phyloP scores from a whole-genome alignment of 2,329 filamentous ascomycete species.

The Fusarium nematophilum region DNA sequence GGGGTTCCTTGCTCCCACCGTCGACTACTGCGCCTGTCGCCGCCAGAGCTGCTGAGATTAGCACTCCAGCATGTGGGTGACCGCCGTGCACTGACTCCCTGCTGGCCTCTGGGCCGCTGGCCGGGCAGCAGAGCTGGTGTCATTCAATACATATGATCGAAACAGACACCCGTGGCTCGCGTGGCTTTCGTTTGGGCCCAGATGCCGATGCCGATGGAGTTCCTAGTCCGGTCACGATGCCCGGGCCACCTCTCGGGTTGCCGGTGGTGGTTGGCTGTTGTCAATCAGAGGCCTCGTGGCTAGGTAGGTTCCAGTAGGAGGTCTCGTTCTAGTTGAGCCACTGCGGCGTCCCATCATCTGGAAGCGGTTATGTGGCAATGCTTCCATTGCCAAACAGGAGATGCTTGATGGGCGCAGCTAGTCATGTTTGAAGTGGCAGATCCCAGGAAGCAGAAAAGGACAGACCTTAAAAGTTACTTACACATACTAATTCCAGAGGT shows the following conservation, averaged over 20 bases:
- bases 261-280: constrained; percentile 17
- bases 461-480: too few species aligned
- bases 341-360: constrained; percentile 24
- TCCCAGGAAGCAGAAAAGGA: too few species aligned
- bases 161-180: constrained; percentile 36
- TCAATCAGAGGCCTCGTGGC: constrained; percentile 21
- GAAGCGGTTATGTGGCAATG: constrained; percentile 10
- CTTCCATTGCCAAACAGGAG: not conserved
- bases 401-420: not conserved
- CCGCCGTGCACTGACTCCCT: constrained; percentile 27
- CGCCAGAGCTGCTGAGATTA: constrained; percentile 8
- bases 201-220: not conserved
- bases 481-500: too few species aligned
- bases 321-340: constrained; percentile 25
- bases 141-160: constrained; percentile 31
- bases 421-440: not conserved
- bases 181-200: constrained; percentile 36
- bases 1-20: constrained; percentile 31
- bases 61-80: constrained; percentile 6
- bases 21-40: constrained; percentile 30
- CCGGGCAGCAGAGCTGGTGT: constrained; percentile 29
- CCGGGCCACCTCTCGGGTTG: constrained; percentile 6
- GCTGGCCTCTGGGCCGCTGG: constrained; percentile 24
- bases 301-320: too few species aligned
- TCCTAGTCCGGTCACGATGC: constrained; percentile 19